Base-by-base conservation (phyloP, 257 asterid genomes). In the Scutellaria barbata region DNA sequence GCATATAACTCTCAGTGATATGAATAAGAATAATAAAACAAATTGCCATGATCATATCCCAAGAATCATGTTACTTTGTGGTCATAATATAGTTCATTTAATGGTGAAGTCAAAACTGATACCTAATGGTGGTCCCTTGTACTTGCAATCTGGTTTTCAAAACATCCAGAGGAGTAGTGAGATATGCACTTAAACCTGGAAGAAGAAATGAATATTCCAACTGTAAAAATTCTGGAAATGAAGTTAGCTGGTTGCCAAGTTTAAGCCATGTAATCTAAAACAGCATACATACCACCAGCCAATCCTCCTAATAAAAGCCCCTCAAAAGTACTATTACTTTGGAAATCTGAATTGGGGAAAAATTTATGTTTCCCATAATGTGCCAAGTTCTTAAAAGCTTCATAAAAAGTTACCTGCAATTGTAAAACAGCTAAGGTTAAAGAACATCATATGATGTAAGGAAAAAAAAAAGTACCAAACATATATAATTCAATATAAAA, bases 161-260 rank as follows among this genome's bases (percentile, higher is more conserved):
- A 75, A 86, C 95, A 76, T 90, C 95, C 77, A 90, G 82, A 12
- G 96, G 96, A 72, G 96, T 88, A 42, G 96, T 90, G 63, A 90
- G 86, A 75, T 83, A 90, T 43, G 96, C 95, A 76, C 95, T 88
- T 74, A 90, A 70, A 82, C 96, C 96, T 90, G 81, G 63, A 79
- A 45, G 41, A 43, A 9, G 42, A 5, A 5, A 37, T 11, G 18
- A 69, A 68, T 35, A 40, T 39, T 57, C 13, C 55, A 20, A 77
- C 65, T 63, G 37, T 54, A 59, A 50, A 41, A 51, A 20, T 43
- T 77, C 59, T 10, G 54, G 66, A 57, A 76, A 76, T 42, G 58
- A 64, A n/a, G 10, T 45, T 39, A 42, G 45, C 20, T 60, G 17
- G 30, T 16, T 63, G 40, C 11, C 13, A 30, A 52, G n/a, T 57